Percentiles rank a stretch among this genome's conserved stretches.
These are phyloP conservation scores for Zygosaccharomyces pseudorouxii DNA, from an alignment of 805 yeast genomes.

Conservation along the genomic window DNA sequence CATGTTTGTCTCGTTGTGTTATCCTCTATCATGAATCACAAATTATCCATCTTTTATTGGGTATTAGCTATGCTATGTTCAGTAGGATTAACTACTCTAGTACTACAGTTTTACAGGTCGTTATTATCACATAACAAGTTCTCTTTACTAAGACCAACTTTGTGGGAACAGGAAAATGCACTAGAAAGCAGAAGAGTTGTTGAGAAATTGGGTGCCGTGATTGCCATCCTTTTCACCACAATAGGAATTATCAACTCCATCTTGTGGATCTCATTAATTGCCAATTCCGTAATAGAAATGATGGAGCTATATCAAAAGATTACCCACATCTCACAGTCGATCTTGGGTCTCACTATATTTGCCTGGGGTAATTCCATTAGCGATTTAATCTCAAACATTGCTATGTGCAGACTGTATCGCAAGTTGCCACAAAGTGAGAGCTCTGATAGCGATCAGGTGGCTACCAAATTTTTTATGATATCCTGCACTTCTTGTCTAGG, in stretches of 20 bases:
- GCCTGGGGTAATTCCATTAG: constrained; percentile 94
- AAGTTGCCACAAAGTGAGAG: constrained; percentile 23
- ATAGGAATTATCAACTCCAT: constrained; percentile 33
- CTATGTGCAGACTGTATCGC: constrained; percentile 59
- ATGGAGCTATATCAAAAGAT: constrained; percentile 32
- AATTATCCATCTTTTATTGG: constrained; percentile 13
- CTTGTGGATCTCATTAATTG: constrained; percentile 33
- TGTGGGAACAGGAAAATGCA: constrained; percentile 9
- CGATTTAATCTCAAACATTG: constrained; percentile 79
- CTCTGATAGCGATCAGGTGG: constrained; percentile 17
- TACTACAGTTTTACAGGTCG: constrained; percentile 15
- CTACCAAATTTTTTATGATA: constrained; percentile 75
- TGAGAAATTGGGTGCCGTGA: constrained; percentile 17
- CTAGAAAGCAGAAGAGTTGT: constrained; percentile 16
- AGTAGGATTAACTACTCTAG: constrained; percentile 9
- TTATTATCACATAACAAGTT: constrained; percentile 20
- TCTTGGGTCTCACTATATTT: constrained; percentile 85
- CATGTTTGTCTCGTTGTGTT: constrained; percentile 20
- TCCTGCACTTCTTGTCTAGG: constrained; percentile 94
- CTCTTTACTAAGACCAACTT: constrained; percentile 18
- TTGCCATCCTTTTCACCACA: constrained; percentile 15
- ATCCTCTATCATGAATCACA: constrained; percentile 17
- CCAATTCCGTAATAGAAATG: constrained; percentile 35
- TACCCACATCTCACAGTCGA: constrained; percentile 61
- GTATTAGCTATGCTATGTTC: constrained; percentile 13